phyloP scores from a whole-genome alignment of 2,329 filamentous ascomycete genomes.

The Sordariomycetes sp. region DNA sequence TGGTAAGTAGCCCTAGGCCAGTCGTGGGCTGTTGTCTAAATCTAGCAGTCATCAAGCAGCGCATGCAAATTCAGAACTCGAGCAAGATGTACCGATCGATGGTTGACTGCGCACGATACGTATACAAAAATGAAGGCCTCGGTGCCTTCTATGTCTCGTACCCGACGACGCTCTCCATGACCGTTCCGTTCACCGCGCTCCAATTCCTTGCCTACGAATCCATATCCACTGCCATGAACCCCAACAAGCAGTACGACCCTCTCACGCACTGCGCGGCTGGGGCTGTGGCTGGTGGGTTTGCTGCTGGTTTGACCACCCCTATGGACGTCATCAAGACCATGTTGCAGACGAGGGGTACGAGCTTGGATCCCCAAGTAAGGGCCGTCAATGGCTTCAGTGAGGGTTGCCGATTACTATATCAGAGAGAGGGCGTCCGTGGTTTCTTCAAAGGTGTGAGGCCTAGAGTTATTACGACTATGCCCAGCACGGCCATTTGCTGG shows the following conservation, averaged over 20 bases:
- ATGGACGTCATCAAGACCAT: constrained; percentile 98
- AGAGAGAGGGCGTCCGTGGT: constrained; percentile 72
- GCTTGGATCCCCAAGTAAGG: constrained; percentile 69
- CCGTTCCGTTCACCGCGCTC: constrained; percentile 91
- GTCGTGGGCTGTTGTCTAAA: neutral
- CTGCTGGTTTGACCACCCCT: constrained; percentile 87
- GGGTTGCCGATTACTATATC: constrained; percentile 73
- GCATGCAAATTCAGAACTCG: constrained; percentile 98
- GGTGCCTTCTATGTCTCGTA: constrained; percentile 97
- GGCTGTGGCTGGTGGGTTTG: constrained; percentile 85
- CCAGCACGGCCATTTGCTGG: constrained; percentile 99
- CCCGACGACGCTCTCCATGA: constrained; percentile 96
- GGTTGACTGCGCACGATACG: constrained; percentile 74
- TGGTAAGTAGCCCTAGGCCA: constrained; percentile 45
- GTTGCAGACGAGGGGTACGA: constrained; percentile 83
- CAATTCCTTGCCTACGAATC: constrained; percentile 98
- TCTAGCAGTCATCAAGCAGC: constrained; percentile 85
- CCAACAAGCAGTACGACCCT: constrained; percentile 76
- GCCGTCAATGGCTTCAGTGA: constrained; percentile 75
- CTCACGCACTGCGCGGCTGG: constrained; percentile 89
- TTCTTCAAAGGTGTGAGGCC: constrained; percentile 93
- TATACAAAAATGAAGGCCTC: constrained; percentile 81
- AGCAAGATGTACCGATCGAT: constrained; percentile 77
- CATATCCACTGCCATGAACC: constrained; percentile 88
- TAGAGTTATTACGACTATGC: constrained; percentile 91